A percentile compares a stretch with the other conserved stretches of the same genome.
Conservation (phyloP, 139 green algal genomes). For the Coelastrella sp. region DNA sequence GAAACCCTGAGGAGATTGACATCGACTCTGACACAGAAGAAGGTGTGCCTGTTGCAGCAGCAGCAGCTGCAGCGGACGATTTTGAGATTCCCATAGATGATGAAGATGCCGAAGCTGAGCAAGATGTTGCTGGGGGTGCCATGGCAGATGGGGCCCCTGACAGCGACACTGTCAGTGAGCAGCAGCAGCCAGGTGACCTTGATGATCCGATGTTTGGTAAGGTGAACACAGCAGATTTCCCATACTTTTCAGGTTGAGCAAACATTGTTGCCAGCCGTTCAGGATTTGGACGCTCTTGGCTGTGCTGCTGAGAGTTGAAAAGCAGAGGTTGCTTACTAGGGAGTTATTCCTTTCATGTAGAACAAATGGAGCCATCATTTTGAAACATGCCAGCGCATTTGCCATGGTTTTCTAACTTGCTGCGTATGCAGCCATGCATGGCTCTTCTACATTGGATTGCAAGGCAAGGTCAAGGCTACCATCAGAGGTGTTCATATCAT, state of each 20-base stretch:
- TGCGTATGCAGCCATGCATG: too few species aligned
- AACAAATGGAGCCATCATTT: too few species aligned
- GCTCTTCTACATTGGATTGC: neutral
- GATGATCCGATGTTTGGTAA: constrained; percentile 37
- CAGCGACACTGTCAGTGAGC: constrained; percentile 28
- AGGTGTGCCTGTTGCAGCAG: neutral
- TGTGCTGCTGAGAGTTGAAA: neutral
- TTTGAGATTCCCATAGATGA: constrained; percentile 23
- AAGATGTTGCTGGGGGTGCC: neutral
- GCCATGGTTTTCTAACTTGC: neutral
- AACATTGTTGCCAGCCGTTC: neutral
- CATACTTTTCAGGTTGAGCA: neutral
- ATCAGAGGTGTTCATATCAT: too few species aligned
- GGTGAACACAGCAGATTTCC: constrained; percentile 34
- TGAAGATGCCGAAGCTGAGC: neutral
- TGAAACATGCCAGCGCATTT: neutral
- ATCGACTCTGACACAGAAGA: constrained; percentile 17
- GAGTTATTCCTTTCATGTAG: neutral
- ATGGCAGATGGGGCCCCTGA: constrained; percentile 33
- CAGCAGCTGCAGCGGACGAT: constrained; percentile 2
- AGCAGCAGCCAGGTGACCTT: neutral
- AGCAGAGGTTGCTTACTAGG: neutral
- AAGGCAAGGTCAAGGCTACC: too few species aligned
- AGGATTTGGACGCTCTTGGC: neutral
- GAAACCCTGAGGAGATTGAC: constrained; percentile 78